These are phyloP conservation scores for baker's yeast (Saccharomyces cerevisiae) DNA, from an alignment of 805 yeast genomes.

Conservation along the genomic window DNA sequence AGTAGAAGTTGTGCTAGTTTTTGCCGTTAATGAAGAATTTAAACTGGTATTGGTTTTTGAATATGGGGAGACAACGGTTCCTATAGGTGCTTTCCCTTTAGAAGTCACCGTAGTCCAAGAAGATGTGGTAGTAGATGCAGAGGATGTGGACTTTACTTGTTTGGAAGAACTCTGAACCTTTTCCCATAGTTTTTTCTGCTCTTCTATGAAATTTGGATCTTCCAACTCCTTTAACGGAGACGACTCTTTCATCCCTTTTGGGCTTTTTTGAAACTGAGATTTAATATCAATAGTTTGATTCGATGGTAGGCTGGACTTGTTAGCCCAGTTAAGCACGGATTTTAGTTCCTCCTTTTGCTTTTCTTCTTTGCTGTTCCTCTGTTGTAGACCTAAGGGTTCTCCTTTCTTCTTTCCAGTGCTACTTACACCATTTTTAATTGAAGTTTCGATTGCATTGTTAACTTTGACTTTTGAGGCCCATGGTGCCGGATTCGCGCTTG, in stretches of 20 bases:
- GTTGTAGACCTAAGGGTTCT: constrained; percentile 16
- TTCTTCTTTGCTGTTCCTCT: constrained; percentile 16
- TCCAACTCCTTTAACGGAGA: constrained; percentile 12
- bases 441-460: neutral
- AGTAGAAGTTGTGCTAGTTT: constrained; percentile 7
- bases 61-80: constrained; percentile 10
- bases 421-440: neutral
- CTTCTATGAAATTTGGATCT: constrained; percentile 24
- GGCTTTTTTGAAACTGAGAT: constrained; percentile 7
- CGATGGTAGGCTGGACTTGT: constrained; percentile 10
- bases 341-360: constrained; percentile 14
- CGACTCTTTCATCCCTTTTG: neutral
- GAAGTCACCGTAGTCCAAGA: constrained; percentile 30
- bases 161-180: constrained; percentile 59
- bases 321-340: constrained; percentile 27
- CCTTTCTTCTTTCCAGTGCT: constrained; percentile 8
- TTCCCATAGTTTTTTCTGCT: constrained; percentile 31
- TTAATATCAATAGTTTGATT: constrained; percentile 14
- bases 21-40: neutral
- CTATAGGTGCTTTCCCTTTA: constrained; percentile 11
- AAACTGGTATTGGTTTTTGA: constrained; percentile 3
- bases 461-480: neutral
- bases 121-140: constrained; percentile 43
- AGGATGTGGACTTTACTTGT: constrained; percentile 63
- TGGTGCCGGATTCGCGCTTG: neutral